Base-by-base conservation (phyloP, 257 asterid species). In the Craterostigma plantagineum region DNA sequence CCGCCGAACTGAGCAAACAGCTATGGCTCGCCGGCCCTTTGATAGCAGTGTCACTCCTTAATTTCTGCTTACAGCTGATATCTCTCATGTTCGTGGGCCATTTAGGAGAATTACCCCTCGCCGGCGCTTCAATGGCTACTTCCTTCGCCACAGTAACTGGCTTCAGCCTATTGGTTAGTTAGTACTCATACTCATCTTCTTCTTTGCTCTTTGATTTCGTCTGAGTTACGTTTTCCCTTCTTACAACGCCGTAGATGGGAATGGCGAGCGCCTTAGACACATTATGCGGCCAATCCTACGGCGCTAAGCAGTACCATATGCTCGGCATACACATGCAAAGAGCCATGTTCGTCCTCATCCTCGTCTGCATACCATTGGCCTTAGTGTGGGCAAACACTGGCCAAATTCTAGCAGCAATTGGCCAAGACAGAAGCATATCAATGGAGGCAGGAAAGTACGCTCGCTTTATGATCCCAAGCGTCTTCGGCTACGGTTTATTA, bases 121-220 rank as follows among this genome's bases (percentile, higher is more conserved):
- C 93, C 37, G 87, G 76, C 43, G 90, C 96, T 57, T 80, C 96
- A 3, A 66, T 84, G 72, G 93, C 95, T 46, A 74, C 74, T 38
- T 84, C 93, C 38, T 80, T 84, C 51, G 83, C 93, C 10, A 23
- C 85, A 13, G 96, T 84, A 46, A 76, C 96, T n/a, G 96, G 96
- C 34, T 76, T 84, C 50, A 76, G 77, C 59, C 54, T 76, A 42
- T 51, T 76, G 83, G 93, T 79, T 0, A 56, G 62, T 45, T n/a
- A n/a, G n/a, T n/a, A n/a, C n/a, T n/a, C n/a, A n/a, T n/a, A n/a
- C n/a, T n/a, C n/a, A n/a, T n/a, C n/a, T n/a, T n/a, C n/a, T n/a
- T n/a, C n/a, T n/a, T n/a, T n/a, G n/a, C n/a, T n/a, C n/a, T n/a
- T n/a, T n/a, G n/a, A n/a, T n/a, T n/a, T n/a, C n/a, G n/a, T n/a